Evolutionary conservation across 225 moss, liverwort and hornwort species (phyloP).

Genomic region (Bryum argenteum): DNA sequence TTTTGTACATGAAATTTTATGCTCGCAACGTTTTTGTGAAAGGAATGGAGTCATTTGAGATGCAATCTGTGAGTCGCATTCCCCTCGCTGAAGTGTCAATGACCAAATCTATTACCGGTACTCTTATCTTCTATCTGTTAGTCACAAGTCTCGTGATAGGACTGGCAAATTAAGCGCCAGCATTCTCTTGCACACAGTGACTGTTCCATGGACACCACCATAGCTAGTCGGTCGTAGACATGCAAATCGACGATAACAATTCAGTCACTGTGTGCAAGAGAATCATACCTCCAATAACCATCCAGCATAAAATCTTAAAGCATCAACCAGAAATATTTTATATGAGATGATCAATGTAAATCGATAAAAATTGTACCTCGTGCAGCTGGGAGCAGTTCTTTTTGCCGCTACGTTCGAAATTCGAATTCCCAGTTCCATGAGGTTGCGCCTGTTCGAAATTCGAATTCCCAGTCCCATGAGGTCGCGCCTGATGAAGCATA

Average conservation of each 20-base stretch:
- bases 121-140: neutral
- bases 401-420: conserved; percentile 8
- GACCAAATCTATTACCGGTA: neutral
- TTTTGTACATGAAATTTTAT: too few species aligned
- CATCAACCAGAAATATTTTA: neutral
- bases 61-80: neutral
- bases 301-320: neutral
- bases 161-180: conserved; percentile 30
- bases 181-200: too few species aligned
- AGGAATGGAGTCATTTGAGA: neutral
- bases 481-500: conserved; percentile 28
- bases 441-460: conserved; percentile 30
- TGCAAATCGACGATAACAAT: conserved; percentile 19
- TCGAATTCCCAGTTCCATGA: conserved; percentile 13
- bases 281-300: conserved; percentile 10
- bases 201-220: conserved; percentile 84
- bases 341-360: neutral
- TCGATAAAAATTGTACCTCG: conserved; percentile 33
- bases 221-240: conserved; percentile 75
- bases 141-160: neutral
- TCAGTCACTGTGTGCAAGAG: neutral
- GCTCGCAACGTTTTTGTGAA: too few species aligned
- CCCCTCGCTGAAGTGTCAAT: neutral
- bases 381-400: conserved; percentile 35
- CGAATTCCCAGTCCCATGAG: conserved; percentile 9